Conservation (phyloP, 345 rosid genomes). For the Citrus mangshanensis region DNA sequence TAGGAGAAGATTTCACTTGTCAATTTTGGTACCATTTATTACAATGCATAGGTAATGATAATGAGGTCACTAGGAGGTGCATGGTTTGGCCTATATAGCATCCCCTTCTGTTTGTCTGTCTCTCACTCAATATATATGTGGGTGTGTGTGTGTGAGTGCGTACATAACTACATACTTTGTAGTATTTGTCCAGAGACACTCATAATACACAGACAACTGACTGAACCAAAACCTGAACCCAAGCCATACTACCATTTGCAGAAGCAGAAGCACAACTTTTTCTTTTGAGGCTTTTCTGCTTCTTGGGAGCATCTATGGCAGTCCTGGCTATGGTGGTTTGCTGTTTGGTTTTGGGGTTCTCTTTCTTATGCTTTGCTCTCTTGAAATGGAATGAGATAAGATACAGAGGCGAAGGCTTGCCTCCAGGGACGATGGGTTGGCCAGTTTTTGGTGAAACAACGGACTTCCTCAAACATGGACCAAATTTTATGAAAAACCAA, state of each 20-base stretch:
- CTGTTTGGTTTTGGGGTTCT: slow-evolving; percentile 27
- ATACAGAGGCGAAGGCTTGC: slow-evolving; percentile 58
- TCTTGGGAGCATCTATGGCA: slow-evolving; percentile 42
- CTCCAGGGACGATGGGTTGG: slow-evolving; percentile 96
- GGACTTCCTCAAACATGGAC: slow-evolving; percentile 74
- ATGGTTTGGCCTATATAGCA: slow-evolving; percentile 30
- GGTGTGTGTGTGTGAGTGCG: not conserved
- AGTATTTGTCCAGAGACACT: not conserved
- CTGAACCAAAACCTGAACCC: not conserved
- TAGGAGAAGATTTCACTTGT: not conserved
- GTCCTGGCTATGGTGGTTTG: slow-evolving; percentile 31
- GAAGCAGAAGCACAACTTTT: not conserved
- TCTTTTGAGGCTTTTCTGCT: not conserved
- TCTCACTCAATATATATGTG: not conserved
- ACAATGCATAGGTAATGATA: not conserved
- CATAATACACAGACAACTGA: not conserved
- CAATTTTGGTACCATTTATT: not conserved
- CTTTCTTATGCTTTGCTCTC: slow-evolving; percentile 47
- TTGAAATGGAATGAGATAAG: slow-evolving; percentile 70
- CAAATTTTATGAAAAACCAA: slow-evolving; percentile 72
- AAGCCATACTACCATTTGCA: slow-evolving; percentile 10
- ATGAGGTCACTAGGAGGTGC: slow-evolving; percentile 21
- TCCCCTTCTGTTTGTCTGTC: not conserved
- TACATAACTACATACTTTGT: not conserved
- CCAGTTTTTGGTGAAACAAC: slow-evolving; percentile 82